phyloP scores from a whole-genome alignment of 768 basidiomycete genomes.

The Amanita polypyramis region DNA sequence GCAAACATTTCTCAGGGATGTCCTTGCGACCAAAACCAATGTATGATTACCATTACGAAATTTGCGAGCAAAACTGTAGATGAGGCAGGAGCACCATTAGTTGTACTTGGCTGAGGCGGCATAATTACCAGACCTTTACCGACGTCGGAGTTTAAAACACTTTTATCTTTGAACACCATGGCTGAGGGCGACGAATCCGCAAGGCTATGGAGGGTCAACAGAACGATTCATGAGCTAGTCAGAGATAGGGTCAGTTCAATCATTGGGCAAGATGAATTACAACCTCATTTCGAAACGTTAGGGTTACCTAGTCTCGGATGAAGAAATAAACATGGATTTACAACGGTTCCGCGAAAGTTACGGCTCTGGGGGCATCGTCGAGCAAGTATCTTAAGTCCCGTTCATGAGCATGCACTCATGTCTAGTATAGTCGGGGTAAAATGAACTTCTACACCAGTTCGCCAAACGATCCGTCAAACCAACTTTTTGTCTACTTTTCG shows the following conservation, averaged over 20 bases:
- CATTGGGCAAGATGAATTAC: constrained; percentile 13
- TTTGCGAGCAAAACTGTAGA: constrained; percentile 36
- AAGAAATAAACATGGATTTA: constrained; percentile 87
- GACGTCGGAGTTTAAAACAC: constrained; percentile 45
- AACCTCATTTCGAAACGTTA: constrained; percentile 22
- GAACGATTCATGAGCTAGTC: constrained; percentile 94
- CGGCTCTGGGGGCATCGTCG: constrained; percentile 65
- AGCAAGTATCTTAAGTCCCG: constrained; percentile 47
- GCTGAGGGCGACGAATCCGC: constrained; percentile 72
- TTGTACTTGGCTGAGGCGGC: constrained; percentile 33
- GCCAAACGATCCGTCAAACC: constrained; percentile 51
- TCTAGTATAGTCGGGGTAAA: constrained; percentile 58
- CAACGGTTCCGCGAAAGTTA: constrained; percentile 65
- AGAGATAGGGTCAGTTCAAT: constrained; percentile 70
- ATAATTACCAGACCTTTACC: constrained; percentile 14
- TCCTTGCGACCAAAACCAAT: constrained; percentile 7
- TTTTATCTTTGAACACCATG: constrained; percentile 32
- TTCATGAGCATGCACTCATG: constrained; percentile 6
- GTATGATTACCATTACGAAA: constrained; percentile 35
- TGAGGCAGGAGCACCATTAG: constrained; percentile 20
- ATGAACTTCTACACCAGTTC: constrained; percentile 88
- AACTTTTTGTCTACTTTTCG: constrained; percentile 94
- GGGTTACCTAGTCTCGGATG: constrained; percentile 92
- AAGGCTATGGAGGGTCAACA: constrained; percentile 90
- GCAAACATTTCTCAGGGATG: background rate